A percentile compares a stretch with the other conserved stretches of the same genome.
Evolutionary conservation across 2,329 filamentous ascomycete genomes (phyloP).

Genomic region (Fusarium gaditjirri): DNA sequence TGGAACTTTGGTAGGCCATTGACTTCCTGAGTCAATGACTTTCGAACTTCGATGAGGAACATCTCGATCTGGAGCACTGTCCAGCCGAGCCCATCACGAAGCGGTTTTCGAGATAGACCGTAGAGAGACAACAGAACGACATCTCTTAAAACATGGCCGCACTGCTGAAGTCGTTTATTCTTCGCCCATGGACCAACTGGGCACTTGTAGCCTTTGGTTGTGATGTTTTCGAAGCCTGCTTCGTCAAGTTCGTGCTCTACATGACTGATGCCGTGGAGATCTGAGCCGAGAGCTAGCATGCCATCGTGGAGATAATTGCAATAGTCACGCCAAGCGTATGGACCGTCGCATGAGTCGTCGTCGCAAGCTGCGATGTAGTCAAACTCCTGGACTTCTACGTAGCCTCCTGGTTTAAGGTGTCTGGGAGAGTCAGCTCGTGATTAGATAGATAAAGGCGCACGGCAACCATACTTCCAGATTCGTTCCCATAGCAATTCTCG

Average conservation of each 20-base stretch:
- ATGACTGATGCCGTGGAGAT: conserved; percentile 54
- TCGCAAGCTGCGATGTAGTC: conserved; percentile 55
- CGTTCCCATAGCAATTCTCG: conserved; percentile 54
- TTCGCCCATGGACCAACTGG: conserved; percentile 62
- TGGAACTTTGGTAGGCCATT: conserved; percentile 51
- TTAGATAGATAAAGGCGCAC: neutral
- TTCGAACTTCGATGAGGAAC: conserved; percentile 56
- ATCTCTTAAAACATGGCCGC: conserved; percentile 58
- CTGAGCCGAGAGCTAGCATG: conserved; percentile 54
- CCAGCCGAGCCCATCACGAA: conserved; percentile 55
- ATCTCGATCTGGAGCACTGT: conserved; percentile 56
- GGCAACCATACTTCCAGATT: conserved; percentile 52
- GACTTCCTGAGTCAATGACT: conserved; percentile 49
- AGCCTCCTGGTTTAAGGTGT: conserved; percentile 63
- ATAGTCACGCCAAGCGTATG: conserved; percentile 61
- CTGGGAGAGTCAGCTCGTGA: conserved; percentile 42
- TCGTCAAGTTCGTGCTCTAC: conserved; percentile 50
- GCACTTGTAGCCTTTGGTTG: conserved; percentile 56
- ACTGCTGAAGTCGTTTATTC: conserved; percentile 54
- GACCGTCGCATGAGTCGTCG: conserved; percentile 55
- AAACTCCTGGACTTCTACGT: conserved; percentile 62
- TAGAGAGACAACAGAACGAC: conserved; percentile 54
- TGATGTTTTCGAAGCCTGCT: conserved; percentile 56
- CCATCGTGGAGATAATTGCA: conserved; percentile 54
- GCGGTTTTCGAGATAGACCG: conserved; percentile 52